Base-by-base conservation (phyloP, 345 rosid genomes). In the Passiflora organensis region DNA sequence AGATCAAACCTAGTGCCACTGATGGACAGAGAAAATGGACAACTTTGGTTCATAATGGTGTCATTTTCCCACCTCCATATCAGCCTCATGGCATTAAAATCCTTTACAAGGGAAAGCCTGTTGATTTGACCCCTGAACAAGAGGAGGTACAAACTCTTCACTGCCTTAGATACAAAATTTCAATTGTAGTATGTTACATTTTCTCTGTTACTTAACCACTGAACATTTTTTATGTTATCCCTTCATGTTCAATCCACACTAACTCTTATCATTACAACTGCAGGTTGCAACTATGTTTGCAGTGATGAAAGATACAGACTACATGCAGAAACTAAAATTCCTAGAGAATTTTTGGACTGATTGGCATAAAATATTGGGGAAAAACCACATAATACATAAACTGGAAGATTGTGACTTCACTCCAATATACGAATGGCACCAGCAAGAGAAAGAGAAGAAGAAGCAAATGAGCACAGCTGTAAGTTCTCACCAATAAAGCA, bases 21-120 rank as follows among this genome's bases (percentile, higher is more conserved):
- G 99, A 94, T 74, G 99, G 97, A 43, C 99, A 94, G 72, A 87
- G 77, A 69, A 94, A 94, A 72, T 94, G 97, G 99, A 87, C 87
- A 56, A 89, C 95, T 48, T 78, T 94, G 86, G 93, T 60, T 64
- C 99, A 94, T 70, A 89, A 55, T 51, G 99, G 99, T 66, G 97
- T 94, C 55, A 89, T 94, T 56, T 94, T 94, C 58, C 96, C 97
- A 6, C 95, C 97, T 71, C 67, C 85, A 20, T 94, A 94, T 76
- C 69, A 59, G 51, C 84, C 99, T 72, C 96, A 94, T 52, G 91
- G 97, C 44, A 53, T 94, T 58, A 94, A 85, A 83, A 85, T 94
- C 59, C 78, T 75, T 43, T 87, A 87, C 73, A 82, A 87, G 65
- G 91, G 95, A 59, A 76, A 72, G 70, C 82, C 83, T 48, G 84